Evolutionary conservation across 1,284 basidiomycete species (phyloP).

Genomic region (Xerocomus nothofagi): DNA sequence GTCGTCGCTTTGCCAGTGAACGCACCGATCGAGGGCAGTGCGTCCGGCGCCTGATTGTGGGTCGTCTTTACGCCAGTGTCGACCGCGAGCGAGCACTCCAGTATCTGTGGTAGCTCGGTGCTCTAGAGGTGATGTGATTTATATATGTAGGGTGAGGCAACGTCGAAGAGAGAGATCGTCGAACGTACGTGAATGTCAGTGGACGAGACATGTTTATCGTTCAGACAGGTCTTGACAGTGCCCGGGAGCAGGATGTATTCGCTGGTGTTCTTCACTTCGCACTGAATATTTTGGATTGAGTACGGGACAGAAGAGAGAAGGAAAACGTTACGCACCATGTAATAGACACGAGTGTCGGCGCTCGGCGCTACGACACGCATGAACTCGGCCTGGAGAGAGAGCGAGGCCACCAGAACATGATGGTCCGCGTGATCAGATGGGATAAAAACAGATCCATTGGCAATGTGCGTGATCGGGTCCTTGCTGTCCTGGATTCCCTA

Average conservation of each 20-base stretch:
- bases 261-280: slow-evolving; percentile 23
- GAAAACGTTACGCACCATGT: slow-evolving; percentile 8
- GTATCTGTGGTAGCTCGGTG: slow-evolving; percentile 16
- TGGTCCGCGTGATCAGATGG: slow-evolving; percentile 18
- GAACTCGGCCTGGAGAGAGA: slow-evolving; percentile 22
- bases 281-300: slow-evolving; percentile 13
- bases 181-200: slow-evolving; percentile 16
- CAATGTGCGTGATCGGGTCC: slow-evolving; percentile 19
- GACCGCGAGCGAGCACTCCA: slow-evolving; percentile 24
- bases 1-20: slow-evolving; percentile 14
- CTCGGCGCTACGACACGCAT: slow-evolving; percentile 24
- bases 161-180: background rate
- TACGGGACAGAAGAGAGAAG: background rate
- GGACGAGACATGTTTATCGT: slow-evolving; percentile 26
- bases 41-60: slow-evolving; percentile 11
- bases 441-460: slow-evolving; percentile 16
- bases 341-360: slow-evolving; percentile 22
- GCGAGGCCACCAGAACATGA: slow-evolving; percentile 22
- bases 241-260: slow-evolving; percentile 23
- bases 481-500: slow-evolving; percentile 5
- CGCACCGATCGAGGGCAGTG: slow-evolving; percentile 11
- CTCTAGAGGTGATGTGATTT: slow-evolving; percentile 3
- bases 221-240: slow-evolving; percentile 23
- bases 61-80: slow-evolving; percentile 19
- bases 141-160: too few species aligned